Evolutionary conservation across 345 rosid species (phyloP).

Genomic region (Populus tremula): DNA sequence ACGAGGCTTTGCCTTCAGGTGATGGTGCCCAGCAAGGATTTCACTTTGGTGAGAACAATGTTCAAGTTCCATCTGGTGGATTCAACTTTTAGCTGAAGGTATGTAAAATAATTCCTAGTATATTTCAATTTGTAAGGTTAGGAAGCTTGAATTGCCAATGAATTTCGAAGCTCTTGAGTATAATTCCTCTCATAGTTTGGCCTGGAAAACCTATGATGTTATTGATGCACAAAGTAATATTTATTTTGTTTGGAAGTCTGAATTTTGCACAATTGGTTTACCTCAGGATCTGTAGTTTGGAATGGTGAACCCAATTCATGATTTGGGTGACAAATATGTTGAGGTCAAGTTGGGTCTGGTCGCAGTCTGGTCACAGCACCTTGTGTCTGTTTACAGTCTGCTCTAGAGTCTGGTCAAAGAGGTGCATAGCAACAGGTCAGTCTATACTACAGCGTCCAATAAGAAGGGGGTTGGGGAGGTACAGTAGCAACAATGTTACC

Average conservation of each 20-base stretch:
- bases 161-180: background rate
- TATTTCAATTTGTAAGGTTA: background rate
- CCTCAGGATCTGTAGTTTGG: slow-evolving; percentile 15
- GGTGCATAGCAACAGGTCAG: slow-evolving; percentile 11
- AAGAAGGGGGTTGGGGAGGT: background rate
- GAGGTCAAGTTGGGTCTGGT: slow-evolving; percentile 20
- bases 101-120: background rate
- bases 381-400: slow-evolving; percentile 18
- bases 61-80: slow-evolving; percentile 21
- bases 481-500: background rate
- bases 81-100: slow-evolving; percentile 28
- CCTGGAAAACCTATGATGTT: background rate
- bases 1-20: slow-evolving; percentile 17
- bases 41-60: slow-evolving; percentile 13
- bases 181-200: background rate
- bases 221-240: background rate
- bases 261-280: slow-evolving; percentile 5
- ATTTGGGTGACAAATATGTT: slow-evolving; percentile 7
- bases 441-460: slow-evolving; percentile 16
- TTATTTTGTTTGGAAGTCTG: background rate
- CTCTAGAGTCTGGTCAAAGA: slow-evolving; percentile 25
- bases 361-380: slow-evolving; percentile 18
- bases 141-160: background rate
- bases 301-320: background rate
- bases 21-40: slow-evolving; percentile 18